These are phyloP conservation scores for Mucor mucedo DNA, from an alignment of 371 early-diverging fungal genomes.

Conservation along the genomic window DNA sequence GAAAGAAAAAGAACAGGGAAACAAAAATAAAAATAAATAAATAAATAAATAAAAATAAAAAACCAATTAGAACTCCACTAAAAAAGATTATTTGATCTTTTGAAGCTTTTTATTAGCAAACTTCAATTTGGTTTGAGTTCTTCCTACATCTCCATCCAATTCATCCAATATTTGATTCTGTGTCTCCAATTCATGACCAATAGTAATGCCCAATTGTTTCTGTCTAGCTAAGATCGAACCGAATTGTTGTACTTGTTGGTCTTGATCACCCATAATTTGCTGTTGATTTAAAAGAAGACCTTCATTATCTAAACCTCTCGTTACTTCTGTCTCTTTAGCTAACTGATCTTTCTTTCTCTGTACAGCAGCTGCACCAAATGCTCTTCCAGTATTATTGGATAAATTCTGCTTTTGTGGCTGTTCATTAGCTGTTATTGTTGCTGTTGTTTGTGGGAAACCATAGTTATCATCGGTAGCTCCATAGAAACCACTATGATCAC, in stretches of 20 bases:
- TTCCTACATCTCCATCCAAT: conserved; percentile 74
- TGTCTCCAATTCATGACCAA: conserved; percentile 87
- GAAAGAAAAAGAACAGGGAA: conserved; percentile 6
- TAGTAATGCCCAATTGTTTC: conserved; percentile 82
- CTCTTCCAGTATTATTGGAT: conserved; percentile 43
- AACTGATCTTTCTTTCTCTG: conserved; percentile 18
- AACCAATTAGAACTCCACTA: too few species aligned
- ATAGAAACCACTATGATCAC: conserved; percentile 12
- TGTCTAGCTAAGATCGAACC: conserved; percentile 81
- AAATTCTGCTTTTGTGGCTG: too few species aligned
- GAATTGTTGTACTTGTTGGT: conserved; percentile 77
- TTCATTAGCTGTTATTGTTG: neutral
- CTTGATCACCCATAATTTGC: conserved; percentile 83
- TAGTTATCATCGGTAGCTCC: conserved; percentile 14
- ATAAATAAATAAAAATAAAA: neutral
- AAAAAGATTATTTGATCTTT: conserved; percentile 54
- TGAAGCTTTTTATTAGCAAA: conserved; percentile 79
- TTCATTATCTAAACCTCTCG: conserved; percentile 76
- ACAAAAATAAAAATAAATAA: neutral
- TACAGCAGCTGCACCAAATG: conserved; percentile 70
- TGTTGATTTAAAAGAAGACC: conserved; percentile 80
- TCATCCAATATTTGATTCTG: conserved; percentile 90
- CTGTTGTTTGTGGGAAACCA: conserved; percentile 28
- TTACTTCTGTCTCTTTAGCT: conserved; percentile 77
- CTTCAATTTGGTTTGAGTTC: conserved; percentile 77